Evolutionary conservation across 805 yeast genomes (phyloP), one percentile per base, ranked within the genome.

Genomic region (Henningerozyma blattae): DNA sequence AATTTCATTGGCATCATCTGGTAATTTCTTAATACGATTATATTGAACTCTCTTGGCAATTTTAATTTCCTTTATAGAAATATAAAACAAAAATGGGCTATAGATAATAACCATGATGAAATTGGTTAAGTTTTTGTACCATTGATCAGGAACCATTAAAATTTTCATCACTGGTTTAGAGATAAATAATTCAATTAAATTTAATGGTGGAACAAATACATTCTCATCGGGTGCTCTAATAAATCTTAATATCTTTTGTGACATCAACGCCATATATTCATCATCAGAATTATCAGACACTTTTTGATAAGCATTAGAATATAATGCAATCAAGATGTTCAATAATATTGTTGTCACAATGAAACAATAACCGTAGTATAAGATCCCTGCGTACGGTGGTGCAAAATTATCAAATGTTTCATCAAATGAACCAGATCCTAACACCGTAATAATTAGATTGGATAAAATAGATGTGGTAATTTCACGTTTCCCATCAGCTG

Each of bases 211-310:
- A 18, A 83, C 86, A 52, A 73, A 85, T 27, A 84, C 80, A 48
- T 80, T 75, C 37, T 75, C 77, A 59, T 85, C 95, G 0, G 95
- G 95, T 0, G 94, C 94, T 45, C 95, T 67, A 34, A 84, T 75
- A 52, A 80, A 85, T 40, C 87, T 67, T 45, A 85, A 65, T 1
- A 93, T 83, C 62, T 85, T 83, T 41, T 80, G 80, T 4, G 94
- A 82, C 44, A 81, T 81, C 34, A 83, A 67, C 0, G 93, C 93
- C 63, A 84, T 69, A 50, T 78, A 85, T 53, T 85, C 94, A 49
- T 81, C 84, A 15, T 78, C 72, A 1, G 94, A 85, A 60, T 84
- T 82, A 31, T 73, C 89, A 33, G 77, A 79, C 42, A 85, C 84
- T 35, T 72, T 72, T 30, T 81, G 76, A 50, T 85, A 85, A 0